Conservation (phyloP, 108 stramenopile genomes). For the Aurantiochytrium sp. region DNA sequence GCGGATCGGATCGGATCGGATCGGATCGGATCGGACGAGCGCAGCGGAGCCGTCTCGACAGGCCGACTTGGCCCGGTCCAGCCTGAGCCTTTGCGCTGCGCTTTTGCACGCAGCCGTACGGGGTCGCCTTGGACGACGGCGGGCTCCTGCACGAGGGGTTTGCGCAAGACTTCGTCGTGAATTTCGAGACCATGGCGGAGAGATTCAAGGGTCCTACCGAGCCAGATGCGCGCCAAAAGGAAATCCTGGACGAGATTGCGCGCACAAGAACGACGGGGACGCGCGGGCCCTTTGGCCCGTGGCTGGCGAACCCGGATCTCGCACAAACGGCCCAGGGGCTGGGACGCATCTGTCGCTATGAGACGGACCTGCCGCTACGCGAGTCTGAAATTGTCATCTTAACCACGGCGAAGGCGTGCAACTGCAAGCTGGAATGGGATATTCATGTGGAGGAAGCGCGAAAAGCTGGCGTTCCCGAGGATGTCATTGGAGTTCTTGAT, state of each 20-base stretch:
- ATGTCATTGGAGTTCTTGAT: neutral
- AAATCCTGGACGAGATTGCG: neutral
- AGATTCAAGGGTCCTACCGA: neutral
- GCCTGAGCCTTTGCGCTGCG: too few species aligned
- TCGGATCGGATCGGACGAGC: too few species aligned
- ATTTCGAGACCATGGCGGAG: neutral
- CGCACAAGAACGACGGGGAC: neutral
- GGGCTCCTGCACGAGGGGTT: too few species aligned
- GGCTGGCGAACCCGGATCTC: neutral
- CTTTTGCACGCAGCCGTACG: too few species aligned
- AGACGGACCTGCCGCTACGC: neutral
- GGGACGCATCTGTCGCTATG: neutral
- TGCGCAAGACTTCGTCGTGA: too few species aligned
- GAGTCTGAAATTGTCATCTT: neutral
- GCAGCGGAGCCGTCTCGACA: too few species aligned
- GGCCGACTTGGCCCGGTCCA: too few species aligned
- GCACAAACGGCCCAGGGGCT: neutral
- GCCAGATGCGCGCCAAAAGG: neutral
- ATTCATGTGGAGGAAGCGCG: neutral
- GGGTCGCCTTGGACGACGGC: too few species aligned
- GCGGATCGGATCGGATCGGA: too few species aligned
- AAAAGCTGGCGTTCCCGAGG: neutral
- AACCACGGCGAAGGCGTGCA: neutral
- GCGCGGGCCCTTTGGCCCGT: neutral
- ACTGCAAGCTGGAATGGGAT: neutral